phyloP scores from a whole-genome alignment of 768 basidiomycete genomes.

The Coprinellus micaceus region DNA sequence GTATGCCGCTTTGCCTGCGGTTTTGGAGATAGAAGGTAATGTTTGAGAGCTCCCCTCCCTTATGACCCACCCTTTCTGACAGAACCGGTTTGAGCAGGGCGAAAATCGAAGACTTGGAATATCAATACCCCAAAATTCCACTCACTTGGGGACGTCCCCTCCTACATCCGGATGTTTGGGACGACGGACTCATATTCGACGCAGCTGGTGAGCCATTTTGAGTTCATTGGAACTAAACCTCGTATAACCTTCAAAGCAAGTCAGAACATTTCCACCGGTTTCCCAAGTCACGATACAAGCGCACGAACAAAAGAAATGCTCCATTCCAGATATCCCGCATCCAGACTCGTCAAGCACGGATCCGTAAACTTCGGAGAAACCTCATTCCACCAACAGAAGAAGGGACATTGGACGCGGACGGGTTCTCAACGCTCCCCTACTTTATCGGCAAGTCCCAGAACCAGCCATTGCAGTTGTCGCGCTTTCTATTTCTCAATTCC shows the following conservation, averaged over 20 bases:
- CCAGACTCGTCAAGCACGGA: neutral
- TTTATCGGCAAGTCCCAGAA: neutral
- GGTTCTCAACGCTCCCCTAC: neutral
- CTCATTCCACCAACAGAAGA: neutral
- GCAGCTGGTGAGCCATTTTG: constrained; percentile 24
- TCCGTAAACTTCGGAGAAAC: neutral
- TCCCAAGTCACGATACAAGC: neutral
- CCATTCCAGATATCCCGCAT: neutral
- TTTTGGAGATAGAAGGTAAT: no score
- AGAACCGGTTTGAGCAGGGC: neutral
- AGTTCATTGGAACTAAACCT: neutral
- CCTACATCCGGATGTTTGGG: neutral
- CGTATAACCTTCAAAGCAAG: no score
- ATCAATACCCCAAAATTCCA: neutral
- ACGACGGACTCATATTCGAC: constrained; percentile 13
- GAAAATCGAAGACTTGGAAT: constrained; percentile 9
- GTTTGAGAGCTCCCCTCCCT: no score
- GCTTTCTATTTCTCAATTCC: neutral
- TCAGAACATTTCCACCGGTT: neutral
- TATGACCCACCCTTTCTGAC: no score
- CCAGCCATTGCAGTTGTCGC: neutral
- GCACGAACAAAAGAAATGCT: neutral
- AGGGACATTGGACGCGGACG: neutral
- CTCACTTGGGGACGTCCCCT: neutral
- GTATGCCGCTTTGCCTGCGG: no score